phyloP scores from a whole-genome alignment of 176 grass and related monocot genomes.

The Aegilops tauschii region DNA sequence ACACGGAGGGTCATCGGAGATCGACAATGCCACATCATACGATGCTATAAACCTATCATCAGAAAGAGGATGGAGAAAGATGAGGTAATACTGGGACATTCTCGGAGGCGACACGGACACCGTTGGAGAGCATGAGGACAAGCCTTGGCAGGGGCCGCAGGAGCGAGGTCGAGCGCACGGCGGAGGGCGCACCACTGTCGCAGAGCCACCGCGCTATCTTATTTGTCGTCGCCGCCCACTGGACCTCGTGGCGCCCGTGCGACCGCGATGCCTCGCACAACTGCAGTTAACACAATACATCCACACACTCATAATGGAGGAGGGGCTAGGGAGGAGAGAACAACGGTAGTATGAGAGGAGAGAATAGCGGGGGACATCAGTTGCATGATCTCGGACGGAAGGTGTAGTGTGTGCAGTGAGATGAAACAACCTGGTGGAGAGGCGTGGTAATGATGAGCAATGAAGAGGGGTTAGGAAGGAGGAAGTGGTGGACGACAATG shows the following conservation, averaged over 20 bases:
- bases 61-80: background rate
- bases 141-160: background rate
- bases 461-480: too few species aligned
- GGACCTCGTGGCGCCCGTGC: constrained; percentile 3
- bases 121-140: constrained; percentile 61
- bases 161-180: constrained; percentile 34
- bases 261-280: constrained; percentile 15
- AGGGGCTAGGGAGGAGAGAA: too few species aligned
- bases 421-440: too few species aligned
- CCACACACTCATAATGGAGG: background rate
- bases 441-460: too few species aligned
- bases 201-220: constrained; percentile 2
- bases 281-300: background rate
- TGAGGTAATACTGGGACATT: constrained; percentile 30
- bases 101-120: constrained; percentile 57
- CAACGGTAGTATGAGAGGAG: too few species aligned
- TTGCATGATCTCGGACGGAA: too few species aligned
- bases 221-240: background rate
- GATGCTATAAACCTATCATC: background rate
- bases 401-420: too few species aligned
- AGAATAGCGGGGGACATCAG: too few species aligned
- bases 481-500: too few species aligned
- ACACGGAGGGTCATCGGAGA: too few species aligned
- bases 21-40: too few species aligned
- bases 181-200: background rate